Conservation (phyloP, 768 basidiomycete species). For the Multifurca ochricompacta region DNA sequence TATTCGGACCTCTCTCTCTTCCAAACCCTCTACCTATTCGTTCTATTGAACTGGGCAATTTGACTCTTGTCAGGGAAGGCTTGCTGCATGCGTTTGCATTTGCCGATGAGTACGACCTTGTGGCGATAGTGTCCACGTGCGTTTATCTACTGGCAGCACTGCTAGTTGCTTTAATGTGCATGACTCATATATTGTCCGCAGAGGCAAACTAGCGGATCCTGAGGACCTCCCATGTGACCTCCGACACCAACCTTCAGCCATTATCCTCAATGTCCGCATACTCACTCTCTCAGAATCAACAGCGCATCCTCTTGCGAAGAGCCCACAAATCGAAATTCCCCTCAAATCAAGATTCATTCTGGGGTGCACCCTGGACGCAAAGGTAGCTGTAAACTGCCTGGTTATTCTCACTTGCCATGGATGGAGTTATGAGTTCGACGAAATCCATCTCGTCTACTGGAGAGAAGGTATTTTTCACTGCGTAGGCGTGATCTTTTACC, state of each 20-base stretch:
- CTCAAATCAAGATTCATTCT: slow-evolving; percentile 16
- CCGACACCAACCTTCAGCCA: neutral
- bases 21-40: neutral
- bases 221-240: slow-evolving; percentile 2
- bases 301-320: slow-evolving; percentile 12
- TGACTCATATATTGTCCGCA: neutral
- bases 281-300: slow-evolving; percentile 13
- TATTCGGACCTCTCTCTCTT: neutral
- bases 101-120: neutral
- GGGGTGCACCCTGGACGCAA: slow-evolving; percentile 12
- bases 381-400: slow-evolving; percentile 9
- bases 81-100: neutral
- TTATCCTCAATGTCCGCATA: slow-evolving; percentile 9
- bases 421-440: slow-evolving; percentile 13
- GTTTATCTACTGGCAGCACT: neutral
- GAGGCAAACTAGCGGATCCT: neutral
- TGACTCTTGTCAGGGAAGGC: neutral
- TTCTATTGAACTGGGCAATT: neutral
- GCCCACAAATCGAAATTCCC: slow-evolving; percentile 1
- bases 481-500: neutral
- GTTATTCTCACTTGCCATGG: slow-evolving; percentile 14
- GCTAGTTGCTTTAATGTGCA: neutral
- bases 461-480: slow-evolving; percentile 10
- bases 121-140: slow-evolving; percentile 3
- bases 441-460: slow-evolving; percentile 14